Evolutionary conservation across 768 basidiomycete genomes (phyloP), one percentile per base, ranked within the genome.

Genomic region (Cubamyces lactineus): DNA sequence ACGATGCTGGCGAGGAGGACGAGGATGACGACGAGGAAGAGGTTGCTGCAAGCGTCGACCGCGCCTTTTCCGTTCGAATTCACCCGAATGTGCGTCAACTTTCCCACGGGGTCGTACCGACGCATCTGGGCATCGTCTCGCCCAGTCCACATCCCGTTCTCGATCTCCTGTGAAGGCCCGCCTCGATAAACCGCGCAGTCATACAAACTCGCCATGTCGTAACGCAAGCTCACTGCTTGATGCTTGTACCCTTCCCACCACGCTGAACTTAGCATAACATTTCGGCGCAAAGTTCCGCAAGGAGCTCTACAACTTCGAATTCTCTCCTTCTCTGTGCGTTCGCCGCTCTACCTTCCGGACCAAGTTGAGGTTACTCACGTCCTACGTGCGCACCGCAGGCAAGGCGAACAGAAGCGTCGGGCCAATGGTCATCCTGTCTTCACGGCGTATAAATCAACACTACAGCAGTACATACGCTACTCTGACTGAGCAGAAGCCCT

Each of bases 81-180:
- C 46, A 58, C 56, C 61, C 57, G 58, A 66, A 30, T 60, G 63
- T 43, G 54, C 47, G 38, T 24, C 57, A 34, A 21, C 26, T 11
- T 67, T 67, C 66, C 66, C 66, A 67, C 66, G 66, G 47, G 13
- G 21, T 23, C 43, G 21, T 48, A 38, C 59, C 63, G 56, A 65
- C 63, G 61, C 63, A 61, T 63, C 59, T 53, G 45, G 61, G 39
- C 52, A 49, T 16, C 11, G 59, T 50, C 59, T 53, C 50, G 66
- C 57, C 53, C 59, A n/a, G 46, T 51, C 34, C 49, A 6, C 39
- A 16, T 23, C 21, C 19, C n/a, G 41, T 59, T 49, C 48, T 28
- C 26, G 48, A 49, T 26, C 15, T 13, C 16, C 21, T 6, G 28
- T 28, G 26, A 17, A 23, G 23, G 15, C 24, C 26, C 48, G 4